These are phyloP conservation scores for Candida quercuum DNA, from an alignment of 805 yeast species.

Conservation along the genomic window DNA sequence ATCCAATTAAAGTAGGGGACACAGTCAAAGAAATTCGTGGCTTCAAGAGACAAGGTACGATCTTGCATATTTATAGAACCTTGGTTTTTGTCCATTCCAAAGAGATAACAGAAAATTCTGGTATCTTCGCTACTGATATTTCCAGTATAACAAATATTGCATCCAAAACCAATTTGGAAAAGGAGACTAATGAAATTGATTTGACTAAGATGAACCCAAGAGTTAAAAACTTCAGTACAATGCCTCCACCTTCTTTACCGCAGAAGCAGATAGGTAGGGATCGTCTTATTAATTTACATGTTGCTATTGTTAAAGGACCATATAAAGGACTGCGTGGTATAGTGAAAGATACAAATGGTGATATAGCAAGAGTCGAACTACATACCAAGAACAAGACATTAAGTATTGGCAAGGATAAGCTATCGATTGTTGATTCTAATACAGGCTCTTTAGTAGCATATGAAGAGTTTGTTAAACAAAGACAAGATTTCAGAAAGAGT, in stretches of 20 bases:
- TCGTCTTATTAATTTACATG: constrained; percentile 74
- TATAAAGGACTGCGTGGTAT: constrained; percentile 94
- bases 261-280: constrained; percentile 70
- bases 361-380: constrained; percentile 84
- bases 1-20: constrained; percentile 84
- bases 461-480: constrained; percentile 65
- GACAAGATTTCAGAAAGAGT: constrained; percentile 15
- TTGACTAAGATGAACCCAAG: constrained; percentile 85
- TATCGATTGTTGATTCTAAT: constrained; percentile 68
- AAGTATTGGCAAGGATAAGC: constrained; percentile 73
- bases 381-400: constrained; percentile 89
- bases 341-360: constrained; percentile 89
- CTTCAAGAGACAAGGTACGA: constrained; percentile 83
- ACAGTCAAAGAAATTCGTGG: constrained; percentile 82
- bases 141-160: constrained; percentile 77
- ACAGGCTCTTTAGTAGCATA: constrained; percentile 70
- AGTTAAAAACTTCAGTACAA: constrained; percentile 38
- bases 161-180: constrained; percentile 62
- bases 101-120: constrained; percentile 77
- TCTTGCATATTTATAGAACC: constrained; percentile 80
- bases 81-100: constrained; percentile 76
- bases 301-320: constrained; percentile 82
- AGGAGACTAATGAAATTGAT: constrained; percentile 47
- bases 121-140: constrained; percentile 80
- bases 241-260: constrained; percentile 59